Base-by-base conservation (phyloP, 2,329 filamentous ascomycete genomes). In the Berkeleyomyces basicola region DNA sequence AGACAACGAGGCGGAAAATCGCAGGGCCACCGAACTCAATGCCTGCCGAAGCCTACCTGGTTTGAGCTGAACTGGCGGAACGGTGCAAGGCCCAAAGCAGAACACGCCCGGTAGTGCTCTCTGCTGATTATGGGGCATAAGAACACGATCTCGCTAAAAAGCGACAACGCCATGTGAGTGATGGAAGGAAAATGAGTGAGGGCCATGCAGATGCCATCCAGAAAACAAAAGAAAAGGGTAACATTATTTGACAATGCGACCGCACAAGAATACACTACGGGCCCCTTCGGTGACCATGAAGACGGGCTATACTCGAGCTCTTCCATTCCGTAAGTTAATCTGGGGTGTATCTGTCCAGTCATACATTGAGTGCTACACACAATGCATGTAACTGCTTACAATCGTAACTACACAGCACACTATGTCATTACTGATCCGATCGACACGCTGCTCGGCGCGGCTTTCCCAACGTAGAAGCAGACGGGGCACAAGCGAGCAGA, bases 381-480 rank as follows among this genome's bases (percentile, higher is more conserved):
- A 23, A 23, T 23, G 23, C n/a, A 51, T 51, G 46, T 51, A 5
- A 51, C 46, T 23, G 46, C 16, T 16, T 16, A 51, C 16, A n/a
- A 23, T 51, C n/a, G n/a, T 51, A 7, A 7, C 14, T 23, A 49
- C 14, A 51, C 46, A 49, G 7, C 31, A 7, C 9, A n/a, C 33
- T 23, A 23, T 23, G 23, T 16, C 33, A 59, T 33, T 33, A 49
- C 47, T 55, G 60, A 61, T 61, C 49, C 43, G 51, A 61, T 57
- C 42, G 40, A 42, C 60, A 57, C 43, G 9, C 60, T 39, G 47
- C 33, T 61, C 60, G 60, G 60, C 23, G 60, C 60, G 47, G 40
- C 39, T 61, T 61, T 57, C 47, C 60, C 36, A 61, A 61, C 57
- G 39, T 14, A 49, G 60, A 53, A 53, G 16, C 16, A 36, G n/a